These are phyloP conservation scores for Escovopsis sp. DNA, from an alignment of 2,329 filamentous ascomycete species.

Conservation along the genomic window DNA sequence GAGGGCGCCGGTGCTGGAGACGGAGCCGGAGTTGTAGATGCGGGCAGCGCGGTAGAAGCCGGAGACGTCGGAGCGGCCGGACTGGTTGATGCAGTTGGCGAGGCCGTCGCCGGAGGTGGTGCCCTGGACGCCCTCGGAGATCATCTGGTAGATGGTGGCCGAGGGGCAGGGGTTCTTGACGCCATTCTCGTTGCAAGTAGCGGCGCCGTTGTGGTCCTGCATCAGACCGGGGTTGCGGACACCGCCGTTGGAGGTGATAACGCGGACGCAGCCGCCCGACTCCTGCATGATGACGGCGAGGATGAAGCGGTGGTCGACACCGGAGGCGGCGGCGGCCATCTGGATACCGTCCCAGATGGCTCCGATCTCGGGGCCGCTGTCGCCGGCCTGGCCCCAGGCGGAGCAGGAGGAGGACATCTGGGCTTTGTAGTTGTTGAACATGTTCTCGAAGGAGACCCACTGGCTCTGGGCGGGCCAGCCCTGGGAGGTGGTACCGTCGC, in stretches of 20 bases:
- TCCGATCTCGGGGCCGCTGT: slow-evolving; percentile 3
- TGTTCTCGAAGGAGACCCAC: slow-evolving; percentile 5
- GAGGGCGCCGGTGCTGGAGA: slow-evolving; percentile 8
- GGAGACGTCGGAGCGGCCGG: slow-evolving; percentile 2
- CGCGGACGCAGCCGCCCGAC: slow-evolving; percentile 28
- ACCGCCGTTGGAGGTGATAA: slow-evolving; percentile 24
- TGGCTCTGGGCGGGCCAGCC: slow-evolving; percentile 4
- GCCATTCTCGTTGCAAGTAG: slow-evolving; percentile 19
- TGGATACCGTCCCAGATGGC: slow-evolving; percentile 16
- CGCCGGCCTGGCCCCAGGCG: slow-evolving; percentile 5
- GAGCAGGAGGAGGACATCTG: slow-evolving; percentile 8
- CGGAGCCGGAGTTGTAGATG: slow-evolving; percentile 11
- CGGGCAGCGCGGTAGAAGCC: slow-evolving; percentile 10
- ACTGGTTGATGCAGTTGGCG: slow-evolving; percentile 4
- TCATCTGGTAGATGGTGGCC: slow-evolving; percentile 15
- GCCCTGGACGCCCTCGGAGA: slow-evolving; percentile 27
- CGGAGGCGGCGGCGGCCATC: slow-evolving; percentile 12
- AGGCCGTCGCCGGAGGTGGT: slow-evolving; percentile 27
- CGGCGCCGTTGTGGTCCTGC: slow-evolving; percentile 22
- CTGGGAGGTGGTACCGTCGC: slow-evolving; percentile 1
- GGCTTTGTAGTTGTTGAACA: slow-evolving; percentile 12
- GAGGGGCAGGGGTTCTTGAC: slow-evolving; percentile 15
- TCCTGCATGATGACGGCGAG: slow-evolving; percentile 30
- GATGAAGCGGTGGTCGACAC: slow-evolving; percentile 26
- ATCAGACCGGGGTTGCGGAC: slow-evolving; percentile 28